A percentile compares a stretch with the other conserved stretches of the same genome.
Evolutionary conservation across 2,329 filamentous ascomycete genomes (phyloP).

Genomic region (Tolypocladium album): DNA sequence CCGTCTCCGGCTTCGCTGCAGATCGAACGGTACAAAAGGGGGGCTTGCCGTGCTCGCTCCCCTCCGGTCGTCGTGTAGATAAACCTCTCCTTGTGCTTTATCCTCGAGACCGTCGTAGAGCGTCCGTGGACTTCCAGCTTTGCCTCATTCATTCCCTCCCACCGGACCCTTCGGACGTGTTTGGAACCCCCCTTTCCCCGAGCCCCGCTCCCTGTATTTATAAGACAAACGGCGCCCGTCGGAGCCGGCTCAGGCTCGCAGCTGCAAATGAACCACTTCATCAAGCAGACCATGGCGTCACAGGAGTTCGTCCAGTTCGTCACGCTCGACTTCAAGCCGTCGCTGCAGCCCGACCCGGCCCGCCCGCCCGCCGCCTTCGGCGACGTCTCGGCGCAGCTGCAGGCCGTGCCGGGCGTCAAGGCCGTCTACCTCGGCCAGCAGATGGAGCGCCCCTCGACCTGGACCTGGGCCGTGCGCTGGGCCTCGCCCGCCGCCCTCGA

Average conservation of each 20-base stretch:
- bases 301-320: constrained; percentile 17
- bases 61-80: background rate
- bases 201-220: background rate
- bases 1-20: background rate
- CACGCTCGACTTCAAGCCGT: constrained; percentile 20
- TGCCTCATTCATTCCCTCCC: too few species aligned
- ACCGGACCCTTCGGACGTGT: background rate
- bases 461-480: constrained; percentile 24
- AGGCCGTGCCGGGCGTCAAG: constrained; percentile 19
- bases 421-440: constrained; percentile 23
- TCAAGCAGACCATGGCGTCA: constrained; percentile 13
- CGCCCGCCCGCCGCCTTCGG: constrained; percentile 15
- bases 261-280: constrained; percentile 1
- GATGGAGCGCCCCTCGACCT: constrained; percentile 20
- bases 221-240: background rate
- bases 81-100: background rate
- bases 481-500: constrained; percentile 18
- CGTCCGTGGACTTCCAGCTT: background rate
- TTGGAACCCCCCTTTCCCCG: background rate
- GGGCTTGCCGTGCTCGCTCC: background rate
- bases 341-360: constrained; percentile 12
- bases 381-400: constrained; percentile 15
- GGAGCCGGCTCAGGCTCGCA: background rate
- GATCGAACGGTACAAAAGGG: too few species aligned
- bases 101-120: background rate